These are phyloP conservation scores for Euphorbia tirucalli DNA, from an alignment of 345 rosid genomes.

Conservation along the genomic window DNA sequence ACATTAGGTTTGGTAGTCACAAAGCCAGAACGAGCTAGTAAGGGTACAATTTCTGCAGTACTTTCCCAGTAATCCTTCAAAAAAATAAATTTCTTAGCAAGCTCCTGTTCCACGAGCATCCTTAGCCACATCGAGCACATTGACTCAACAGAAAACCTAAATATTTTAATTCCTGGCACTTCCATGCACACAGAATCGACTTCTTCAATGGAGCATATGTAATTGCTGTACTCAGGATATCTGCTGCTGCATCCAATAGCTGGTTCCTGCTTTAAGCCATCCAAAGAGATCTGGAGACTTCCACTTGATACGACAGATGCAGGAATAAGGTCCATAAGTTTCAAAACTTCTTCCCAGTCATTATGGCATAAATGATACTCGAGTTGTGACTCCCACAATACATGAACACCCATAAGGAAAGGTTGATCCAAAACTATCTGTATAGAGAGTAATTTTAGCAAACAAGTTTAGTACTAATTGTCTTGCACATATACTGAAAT, in stretches of 20 bases:
- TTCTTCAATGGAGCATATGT: constrained; percentile 68
- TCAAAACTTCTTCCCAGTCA: constrained; percentile 89
- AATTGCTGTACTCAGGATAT: constrained; percentile 47
- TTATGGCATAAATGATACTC: constrained; percentile 83
- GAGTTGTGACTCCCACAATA: constrained; percentile 89
- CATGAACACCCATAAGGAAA: constrained; percentile 87
- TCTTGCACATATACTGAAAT: not conserved
- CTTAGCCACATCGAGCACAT: constrained; percentile 71
- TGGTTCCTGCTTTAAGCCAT: constrained; percentile 51
- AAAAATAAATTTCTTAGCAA: constrained; percentile 73
- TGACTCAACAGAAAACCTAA: constrained; percentile 50
- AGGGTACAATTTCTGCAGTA: constrained; percentile 61
- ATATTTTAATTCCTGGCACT: constrained; percentile 72
- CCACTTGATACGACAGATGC: constrained; percentile 59
- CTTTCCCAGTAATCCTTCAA: constrained; percentile 85
- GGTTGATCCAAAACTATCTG: constrained; percentile 98
- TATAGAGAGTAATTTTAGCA: constrained; percentile 16
- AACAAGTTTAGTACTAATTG: not conserved
- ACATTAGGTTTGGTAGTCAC: constrained; percentile 41
- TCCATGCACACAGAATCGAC: constrained; percentile 74
- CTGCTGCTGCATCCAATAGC: constrained; percentile 37
- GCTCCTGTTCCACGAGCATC: constrained; percentile 77
- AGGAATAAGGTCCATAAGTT: constrained; percentile 75
- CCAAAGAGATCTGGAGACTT: constrained; percentile 74
- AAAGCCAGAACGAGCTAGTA: constrained; percentile 81